These are phyloP conservation scores for Aspergillus sparsus DNA, from an alignment of 495 filamentous ascomycete genomes.

Conservation along the genomic window DNA sequence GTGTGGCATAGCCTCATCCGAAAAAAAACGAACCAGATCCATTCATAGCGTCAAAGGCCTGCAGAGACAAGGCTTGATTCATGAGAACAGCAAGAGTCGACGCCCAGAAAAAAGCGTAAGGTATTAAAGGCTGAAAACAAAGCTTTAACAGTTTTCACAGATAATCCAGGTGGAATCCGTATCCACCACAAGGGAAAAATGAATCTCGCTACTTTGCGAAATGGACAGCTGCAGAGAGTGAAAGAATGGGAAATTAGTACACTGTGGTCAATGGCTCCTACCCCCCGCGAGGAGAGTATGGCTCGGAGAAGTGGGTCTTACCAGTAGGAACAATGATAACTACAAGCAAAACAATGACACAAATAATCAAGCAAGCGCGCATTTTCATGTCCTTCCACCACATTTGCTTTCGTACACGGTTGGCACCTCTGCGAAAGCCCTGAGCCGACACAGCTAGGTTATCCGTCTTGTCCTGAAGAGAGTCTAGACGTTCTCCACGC, in stretches of 20 bases:
- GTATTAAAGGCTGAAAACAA: constrained; percentile 49
- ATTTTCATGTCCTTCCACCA: constrained; percentile 99
- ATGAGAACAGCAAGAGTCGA: constrained; percentile 39
- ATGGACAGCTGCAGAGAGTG: constrained; percentile 30
- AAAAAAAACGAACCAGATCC: constrained; percentile 21
- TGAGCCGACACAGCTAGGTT: constrained; percentile 87
- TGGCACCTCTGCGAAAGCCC: constrained; percentile 92
- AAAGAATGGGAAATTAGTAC: constrained; percentile 13
- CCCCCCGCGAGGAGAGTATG: constrained; percentile 1
- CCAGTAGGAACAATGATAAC: constrained; percentile 90
- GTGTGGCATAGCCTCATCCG: constrained; percentile 30
- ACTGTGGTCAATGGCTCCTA: constrained; percentile 17
- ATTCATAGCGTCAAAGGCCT: constrained; percentile 37
- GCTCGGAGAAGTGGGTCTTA: constrained; percentile 42
- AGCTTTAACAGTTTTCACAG: constrained; percentile 37
- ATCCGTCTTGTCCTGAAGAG: constrained; percentile 94
- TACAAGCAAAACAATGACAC: constrained; percentile 82
- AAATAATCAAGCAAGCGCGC: constrained; percentile 90
- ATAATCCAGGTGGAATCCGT: constrained; percentile 33
- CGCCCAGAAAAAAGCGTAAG: constrained; percentile 44
- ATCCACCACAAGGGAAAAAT: constrained; percentile 36
- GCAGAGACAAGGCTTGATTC: constrained; percentile 42
- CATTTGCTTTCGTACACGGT: constrained; percentile 93
- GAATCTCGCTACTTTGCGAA: constrained; percentile 33
- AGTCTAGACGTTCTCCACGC: constrained; percentile 86